Evolutionary conservation across 192 early-diverging fungal species (phyloP).

Genomic region (Rhizoclosmatium sp.): DNA sequence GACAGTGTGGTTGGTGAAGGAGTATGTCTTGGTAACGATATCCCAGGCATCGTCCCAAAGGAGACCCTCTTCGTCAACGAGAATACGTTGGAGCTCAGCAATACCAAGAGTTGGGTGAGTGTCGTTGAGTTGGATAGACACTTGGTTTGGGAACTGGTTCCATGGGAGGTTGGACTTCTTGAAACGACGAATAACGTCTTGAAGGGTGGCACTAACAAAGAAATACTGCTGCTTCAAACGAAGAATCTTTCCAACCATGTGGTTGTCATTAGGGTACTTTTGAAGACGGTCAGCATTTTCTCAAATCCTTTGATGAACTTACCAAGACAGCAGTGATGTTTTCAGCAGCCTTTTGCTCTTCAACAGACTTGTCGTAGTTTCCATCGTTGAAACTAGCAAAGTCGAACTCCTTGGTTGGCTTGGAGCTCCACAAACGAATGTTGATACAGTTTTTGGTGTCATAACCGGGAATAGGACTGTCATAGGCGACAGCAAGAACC

Average conservation of each 20-base stretch:
- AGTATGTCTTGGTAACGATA: constrained; percentile 83
- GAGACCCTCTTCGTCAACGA: constrained; percentile 91
- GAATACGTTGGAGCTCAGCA: constrained; percentile 90
- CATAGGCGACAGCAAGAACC: constrained; percentile 93
- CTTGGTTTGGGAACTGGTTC: constrained; percentile 90
- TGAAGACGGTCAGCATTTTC: neutral
- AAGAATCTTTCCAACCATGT: constrained; percentile 94
- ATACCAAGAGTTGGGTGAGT: constrained; percentile 94
- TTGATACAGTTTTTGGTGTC: constrained; percentile 96
- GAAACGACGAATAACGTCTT: constrained; percentile 88
- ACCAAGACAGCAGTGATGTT: constrained; percentile 88
- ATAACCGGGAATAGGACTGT: constrained; percentile 96
- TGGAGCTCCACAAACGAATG: constrained; percentile 95
- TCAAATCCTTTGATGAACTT: constrained; percentile 4
- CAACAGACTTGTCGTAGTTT: constrained; percentile 91
- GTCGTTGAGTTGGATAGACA: constrained; percentile 97
- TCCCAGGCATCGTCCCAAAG: constrained; percentile 95
- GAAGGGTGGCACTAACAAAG: constrained; percentile 90
- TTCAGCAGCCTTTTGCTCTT: constrained; percentile 90
- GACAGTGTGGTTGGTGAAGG: constrained; percentile 99
- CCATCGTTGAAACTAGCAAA: constrained; percentile 76
- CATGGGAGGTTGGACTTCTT: constrained; percentile 85
- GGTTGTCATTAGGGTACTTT: constrained; percentile 98
- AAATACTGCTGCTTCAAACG: constrained; percentile 99
- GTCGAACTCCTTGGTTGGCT: constrained; percentile 89